Conservation (phyloP, 2,329 filamentous ascomycete genomes). For the Davidsoniella virescens region DNA sequence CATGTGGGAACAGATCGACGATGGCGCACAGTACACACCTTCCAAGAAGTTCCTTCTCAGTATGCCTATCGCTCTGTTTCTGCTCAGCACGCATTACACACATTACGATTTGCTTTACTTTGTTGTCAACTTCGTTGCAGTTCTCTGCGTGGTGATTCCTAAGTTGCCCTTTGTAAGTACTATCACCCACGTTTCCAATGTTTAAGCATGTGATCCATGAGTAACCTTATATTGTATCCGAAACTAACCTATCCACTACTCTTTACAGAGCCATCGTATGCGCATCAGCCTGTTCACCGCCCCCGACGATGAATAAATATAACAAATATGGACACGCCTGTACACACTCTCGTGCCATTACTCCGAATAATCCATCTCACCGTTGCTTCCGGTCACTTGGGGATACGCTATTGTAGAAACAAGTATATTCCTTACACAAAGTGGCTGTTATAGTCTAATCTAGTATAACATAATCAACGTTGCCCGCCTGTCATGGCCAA, state of each 20-base stretch:
- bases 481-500: too few species aligned
- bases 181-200: not conserved
- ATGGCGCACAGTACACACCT: constrained; percentile 94
- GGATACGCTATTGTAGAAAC: too few species aligned
- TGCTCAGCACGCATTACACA: constrained; percentile 96
- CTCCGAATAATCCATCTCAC: too few species aligned
- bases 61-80: constrained; percentile 84
- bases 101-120: constrained; percentile 97
- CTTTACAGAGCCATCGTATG: constrained; percentile 54
- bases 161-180: constrained; percentile 81
- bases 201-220: not conserved
- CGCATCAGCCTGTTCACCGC: constrained; percentile 60
- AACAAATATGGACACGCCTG: not conserved
- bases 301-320: constrained; percentile 28
- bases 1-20: constrained; percentile 99
- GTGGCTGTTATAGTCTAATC: too few species aligned
- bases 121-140: constrained; percentile 88
- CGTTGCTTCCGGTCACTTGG: too few species aligned
- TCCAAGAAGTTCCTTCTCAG: constrained; percentile 96
- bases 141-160: constrained; percentile 83
- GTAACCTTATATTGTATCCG: not conserved
- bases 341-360: too few species aligned
- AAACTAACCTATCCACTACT: constrained; percentile 16
- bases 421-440: not conserved
- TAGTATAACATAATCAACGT: too few species aligned